These are phyloP conservation scores for Chaetomium strumarium DNA, from an alignment of 2,329 filamentous ascomycete species.

Conservation along the genomic window DNA sequence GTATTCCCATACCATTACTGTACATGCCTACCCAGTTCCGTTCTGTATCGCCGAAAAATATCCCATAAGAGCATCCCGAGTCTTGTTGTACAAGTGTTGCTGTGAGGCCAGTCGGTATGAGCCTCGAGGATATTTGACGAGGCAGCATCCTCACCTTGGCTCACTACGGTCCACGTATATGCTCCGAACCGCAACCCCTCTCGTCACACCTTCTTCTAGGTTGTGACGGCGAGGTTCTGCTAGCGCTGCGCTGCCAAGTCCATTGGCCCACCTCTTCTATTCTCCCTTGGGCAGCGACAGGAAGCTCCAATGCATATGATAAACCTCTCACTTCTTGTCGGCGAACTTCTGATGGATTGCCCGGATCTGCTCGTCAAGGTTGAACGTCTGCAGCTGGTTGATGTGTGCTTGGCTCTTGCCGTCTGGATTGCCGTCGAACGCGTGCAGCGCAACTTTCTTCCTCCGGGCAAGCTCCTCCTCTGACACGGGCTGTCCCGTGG, in stretches of 20 bases:
- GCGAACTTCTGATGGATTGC: conserved; percentile 52
- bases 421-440: conserved; percentile 61
- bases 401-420: conserved; percentile 49
- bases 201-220: not conserved
- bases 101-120: conserved; percentile 15
- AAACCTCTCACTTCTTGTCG: conserved; percentile 30
- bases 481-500: conserved; percentile 60
- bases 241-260: too few relatives aligned
- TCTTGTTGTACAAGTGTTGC: not conserved
- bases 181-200: not conserved
- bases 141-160: conserved; percentile 13
- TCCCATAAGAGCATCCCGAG: too few relatives aligned
- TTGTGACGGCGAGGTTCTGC: not conserved
- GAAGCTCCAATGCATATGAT: not conserved
- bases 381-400: conserved; percentile 60
- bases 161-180: not conserved
- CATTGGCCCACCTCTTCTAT: not conserved
- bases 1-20: conserved; percentile 2
- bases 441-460: conserved; percentile 64
- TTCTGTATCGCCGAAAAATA: not conserved
- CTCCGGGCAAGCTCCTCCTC: conserved; percentile 69
- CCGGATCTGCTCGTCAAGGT: conserved; percentile 80
- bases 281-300: not conserved
- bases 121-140: conserved; percentile 4
- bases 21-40: conserved; percentile 4